phyloP scores from a whole-genome alignment of 495 filamentous ascomycete species.

The Choiromyces venosus region DNA sequence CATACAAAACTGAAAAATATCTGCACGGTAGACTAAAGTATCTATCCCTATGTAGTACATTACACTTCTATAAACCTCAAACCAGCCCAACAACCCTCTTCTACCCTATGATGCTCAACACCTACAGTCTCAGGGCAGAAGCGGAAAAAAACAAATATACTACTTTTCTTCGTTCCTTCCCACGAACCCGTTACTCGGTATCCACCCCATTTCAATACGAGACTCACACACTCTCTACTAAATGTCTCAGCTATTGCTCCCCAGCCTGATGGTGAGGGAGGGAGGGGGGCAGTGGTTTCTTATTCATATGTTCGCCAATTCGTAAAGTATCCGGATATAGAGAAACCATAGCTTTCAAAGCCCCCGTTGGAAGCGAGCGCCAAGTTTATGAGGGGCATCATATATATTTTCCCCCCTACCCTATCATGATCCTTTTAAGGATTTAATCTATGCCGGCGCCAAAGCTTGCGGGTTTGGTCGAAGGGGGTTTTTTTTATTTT shows the following conservation, averaged over 20 bases:
- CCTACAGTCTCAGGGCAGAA: slow-evolving; percentile 29
- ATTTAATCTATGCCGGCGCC: neutral
- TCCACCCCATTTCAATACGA: slow-evolving; percentile 1
- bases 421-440: neutral
- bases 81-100: neutral
- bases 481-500: too few relatives aligned
- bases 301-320: too few relatives aligned
- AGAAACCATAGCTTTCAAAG: neutral
- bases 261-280: neutral
- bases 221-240: neutral
- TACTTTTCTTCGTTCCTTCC: slow-evolving; percentile 7
- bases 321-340: too few relatives aligned
- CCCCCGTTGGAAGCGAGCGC: neutral
- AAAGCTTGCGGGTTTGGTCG: neutral
- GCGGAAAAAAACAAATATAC: slow-evolving; percentile 17
- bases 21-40: neutral
- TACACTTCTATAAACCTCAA: neutral
- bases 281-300: neutral
- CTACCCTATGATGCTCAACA: neutral
- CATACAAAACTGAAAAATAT: neutral
- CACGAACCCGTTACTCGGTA: slow-evolving; percentile 31
- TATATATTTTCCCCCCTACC: neutral
- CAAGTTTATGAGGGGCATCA: neutral
- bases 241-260: neutral
- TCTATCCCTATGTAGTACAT: neutral